Base-by-base conservation (phyloP, 2,329 filamentous ascomycete species). In the Cadophora luteo-olivacea region DNA sequence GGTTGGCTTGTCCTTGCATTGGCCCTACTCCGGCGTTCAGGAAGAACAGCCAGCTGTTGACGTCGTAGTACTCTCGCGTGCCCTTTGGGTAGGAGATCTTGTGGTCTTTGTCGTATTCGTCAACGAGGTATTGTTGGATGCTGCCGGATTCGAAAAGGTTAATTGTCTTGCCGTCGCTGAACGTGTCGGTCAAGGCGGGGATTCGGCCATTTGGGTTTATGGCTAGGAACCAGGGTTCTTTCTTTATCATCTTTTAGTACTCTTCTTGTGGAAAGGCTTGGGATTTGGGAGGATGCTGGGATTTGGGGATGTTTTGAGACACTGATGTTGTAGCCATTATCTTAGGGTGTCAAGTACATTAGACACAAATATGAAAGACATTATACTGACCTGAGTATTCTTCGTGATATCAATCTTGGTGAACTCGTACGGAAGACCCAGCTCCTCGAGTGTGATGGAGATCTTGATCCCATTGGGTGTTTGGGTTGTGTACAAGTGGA, bases 181-280 rank as follows among this genome's bases (percentile, higher is more conserved):
- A 91, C 7, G 85, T 92, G 80, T 97, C 94, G 8, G 92, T 96
- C 62, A 97, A 76, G 67, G 94, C 94, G 4, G 94, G 94, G 75
- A 97, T 97, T 73, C 94, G 91, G 72, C 94, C 94, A 79, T 97
- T 97, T 72, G 94, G 94, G 81, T 97, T 97, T 82, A 97, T 97
- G 64, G 90, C 89, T 33, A 97, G 86, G 81, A 95, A 97, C 93
- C 92, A 97, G 19, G 87, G 88, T 79, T 95, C 87, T 75, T 96
- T 97, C 76, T 49, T 4, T 49, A 3, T 48, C 4, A 22, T 5
- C 16, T 48, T 9, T 41, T 41, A 48, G 19, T n/a, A 4, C 12
- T 48, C 3, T 9, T n/a, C 19, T 48, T 22, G 9, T 48, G 1
- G 14, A 45, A 19, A 19, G 41, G 14, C 16, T 16, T 45, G 32